Conservation (phyloP, 2,329 filamentous ascomycete genomes). For the Calonectria pteridis region DNA sequence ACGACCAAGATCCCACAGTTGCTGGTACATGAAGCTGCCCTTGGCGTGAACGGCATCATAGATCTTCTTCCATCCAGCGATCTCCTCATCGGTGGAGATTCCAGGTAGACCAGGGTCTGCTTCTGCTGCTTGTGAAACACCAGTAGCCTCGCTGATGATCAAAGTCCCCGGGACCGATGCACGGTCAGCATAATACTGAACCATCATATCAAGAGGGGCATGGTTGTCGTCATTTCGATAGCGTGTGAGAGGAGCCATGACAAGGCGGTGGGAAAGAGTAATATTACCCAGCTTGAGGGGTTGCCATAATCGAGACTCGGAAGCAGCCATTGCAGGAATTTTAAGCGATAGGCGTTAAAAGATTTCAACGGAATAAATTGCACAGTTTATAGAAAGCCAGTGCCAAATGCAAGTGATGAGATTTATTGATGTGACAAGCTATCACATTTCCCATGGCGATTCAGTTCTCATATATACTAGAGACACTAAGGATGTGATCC, state of each 20-base stretch:
- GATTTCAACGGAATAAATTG: neutral
- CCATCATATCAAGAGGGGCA: conserved; percentile 46
- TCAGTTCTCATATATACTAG: neutral
- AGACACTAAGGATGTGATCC: too few species aligned
- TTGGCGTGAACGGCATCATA: conserved; percentile 74
- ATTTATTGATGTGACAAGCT: neutral
- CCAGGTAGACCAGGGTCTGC: conserved; percentile 61
- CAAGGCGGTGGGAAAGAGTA: conserved; percentile 58
- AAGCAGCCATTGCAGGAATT: conserved; percentile 25
- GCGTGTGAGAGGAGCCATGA: conserved; percentile 69
- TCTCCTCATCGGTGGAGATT: conserved; percentile 68
- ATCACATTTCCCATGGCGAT: neutral
- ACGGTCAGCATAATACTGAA: conserved; percentile 60
- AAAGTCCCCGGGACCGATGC: conserved; percentile 57
- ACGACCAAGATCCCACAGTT: conserved; percentile 75
- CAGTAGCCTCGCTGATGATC: conserved; percentile 61
- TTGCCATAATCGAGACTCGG: conserved; percentile 40
- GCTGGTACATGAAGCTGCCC: conserved; percentile 71
- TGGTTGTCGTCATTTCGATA: conserved; percentile 59
- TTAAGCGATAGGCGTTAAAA: neutral
- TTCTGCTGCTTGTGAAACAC: conserved; percentile 48
- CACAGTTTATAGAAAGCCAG: neutral
- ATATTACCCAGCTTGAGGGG: conserved; percentile 56
- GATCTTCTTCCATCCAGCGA: conserved; percentile 70
- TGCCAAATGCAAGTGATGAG: neutral